Evolutionary conservation across 768 basidiomycete species (phyloP).

Genomic region (Suillus sp.): DNA sequence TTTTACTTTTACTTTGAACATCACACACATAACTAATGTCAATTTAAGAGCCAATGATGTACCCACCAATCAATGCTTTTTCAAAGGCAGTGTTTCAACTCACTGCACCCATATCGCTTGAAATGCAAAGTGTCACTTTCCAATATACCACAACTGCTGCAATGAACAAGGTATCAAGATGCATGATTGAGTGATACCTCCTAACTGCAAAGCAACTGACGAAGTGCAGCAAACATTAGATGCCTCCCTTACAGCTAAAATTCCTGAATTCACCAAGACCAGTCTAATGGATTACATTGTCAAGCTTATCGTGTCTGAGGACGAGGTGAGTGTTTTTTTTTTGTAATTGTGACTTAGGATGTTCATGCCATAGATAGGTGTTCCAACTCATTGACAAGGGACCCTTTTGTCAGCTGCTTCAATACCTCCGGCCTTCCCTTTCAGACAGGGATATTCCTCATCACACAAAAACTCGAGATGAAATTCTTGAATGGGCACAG

Average conservation of each 20-base stretch:
- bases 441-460: no score
- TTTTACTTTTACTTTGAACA: no score
- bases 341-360: neutral
- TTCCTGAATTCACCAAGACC: neutral
- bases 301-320: no score
- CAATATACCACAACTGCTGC: neutral
- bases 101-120: neutral
- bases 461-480: neutral
- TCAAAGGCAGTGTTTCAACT: no score
- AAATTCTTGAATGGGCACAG: neutral
- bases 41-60: no score
- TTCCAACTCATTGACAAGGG: slow-evolving; percentile 1
- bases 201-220: neutral
- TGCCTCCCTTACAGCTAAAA: neutral
- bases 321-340: neutral
- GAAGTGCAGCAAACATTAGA: neutral
- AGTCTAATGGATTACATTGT: neutral
- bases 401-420: no score
- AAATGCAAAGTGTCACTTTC: neutral
- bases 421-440: no score
- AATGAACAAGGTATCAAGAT: neutral
- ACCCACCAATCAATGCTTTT: no score
- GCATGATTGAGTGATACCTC: neutral
- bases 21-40: no score
- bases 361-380: no score